phyloP scores from a whole-genome alignment of 2,329 filamentous ascomycete genomes.

The Paraconiothyrium brasiliense region DNA sequence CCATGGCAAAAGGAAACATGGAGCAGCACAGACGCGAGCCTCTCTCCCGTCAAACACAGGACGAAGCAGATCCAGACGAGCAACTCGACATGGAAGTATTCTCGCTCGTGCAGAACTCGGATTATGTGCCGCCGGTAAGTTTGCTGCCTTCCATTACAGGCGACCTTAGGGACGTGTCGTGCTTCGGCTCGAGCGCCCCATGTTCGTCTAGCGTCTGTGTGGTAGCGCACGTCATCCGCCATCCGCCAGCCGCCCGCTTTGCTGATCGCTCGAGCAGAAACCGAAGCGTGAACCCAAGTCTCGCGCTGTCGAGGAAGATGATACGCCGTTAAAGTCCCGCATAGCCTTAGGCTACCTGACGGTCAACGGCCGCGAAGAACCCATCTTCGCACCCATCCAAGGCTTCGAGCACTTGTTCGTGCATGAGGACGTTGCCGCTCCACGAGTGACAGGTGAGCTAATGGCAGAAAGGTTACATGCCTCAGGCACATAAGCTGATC shows the following conservation, averaged over 20 bases:
- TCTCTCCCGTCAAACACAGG: neutral
- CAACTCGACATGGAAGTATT: neutral
- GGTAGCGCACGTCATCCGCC: slow-evolving; percentile 1
- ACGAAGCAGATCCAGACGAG: neutral
- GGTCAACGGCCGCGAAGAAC: slow-evolving; percentile 32
- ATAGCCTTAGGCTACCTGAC: slow-evolving; percentile 23
- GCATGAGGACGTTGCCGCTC: slow-evolving; percentile 7
- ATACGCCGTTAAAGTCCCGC: slow-evolving; percentile 28
- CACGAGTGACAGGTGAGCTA: neutral
- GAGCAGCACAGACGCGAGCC: slow-evolving; percentile 7
- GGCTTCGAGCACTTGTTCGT: slow-evolving; percentile 40
- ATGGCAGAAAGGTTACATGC: neutral
- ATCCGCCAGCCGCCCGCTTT: neutral
- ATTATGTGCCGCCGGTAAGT: slow-evolving; percentile 14
- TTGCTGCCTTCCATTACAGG: neutral
- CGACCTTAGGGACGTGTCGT: neutral
- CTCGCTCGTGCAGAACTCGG: slow-evolving; percentile 2
- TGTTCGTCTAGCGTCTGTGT: too few species aligned
- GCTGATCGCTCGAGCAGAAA: slow-evolving; percentile 1
- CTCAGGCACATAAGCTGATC: neutral
- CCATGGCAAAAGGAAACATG: slow-evolving; percentile 21
- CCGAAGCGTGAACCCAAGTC: neutral
- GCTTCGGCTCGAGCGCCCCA: too few species aligned
- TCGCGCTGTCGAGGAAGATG: slow-evolving; percentile 14
- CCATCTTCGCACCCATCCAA: slow-evolving; percentile 31